Base-by-base conservation (phyloP, 192 early-diverging fungal species). In the Coemansia interrupta region DNA sequence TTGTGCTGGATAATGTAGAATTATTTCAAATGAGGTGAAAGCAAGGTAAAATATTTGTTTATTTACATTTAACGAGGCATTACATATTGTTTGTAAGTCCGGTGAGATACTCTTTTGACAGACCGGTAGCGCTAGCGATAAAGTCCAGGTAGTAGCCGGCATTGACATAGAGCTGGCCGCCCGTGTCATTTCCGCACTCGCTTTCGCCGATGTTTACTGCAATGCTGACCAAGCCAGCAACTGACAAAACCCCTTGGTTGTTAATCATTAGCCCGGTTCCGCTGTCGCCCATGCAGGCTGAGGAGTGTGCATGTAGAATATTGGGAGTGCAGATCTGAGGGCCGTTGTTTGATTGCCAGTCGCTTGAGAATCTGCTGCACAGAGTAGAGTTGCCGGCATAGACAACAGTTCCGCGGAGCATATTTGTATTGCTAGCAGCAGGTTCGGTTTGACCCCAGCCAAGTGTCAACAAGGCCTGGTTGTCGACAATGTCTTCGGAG, bases 391-490 rank as follows among this genome's bases (percentile, higher is more conserved):
- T 50, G 18, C 73, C 73, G 1, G 72, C 57, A 0, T 43, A 62
- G 2, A 59, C 56, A 2, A 69, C 18, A 2, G 63, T 63, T 9
- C 72, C 72, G 19, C 66, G 56, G n/a, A 75, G 56, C 11, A 69
- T 59, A n/a, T 56, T 54, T 15, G 45, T 50, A 28, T 61, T 18
- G 0, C 44, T 40, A 9, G 78, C 70, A 17, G 24, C 57, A 15
- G 40, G 45, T 9, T 72, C 63, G 2, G 69, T 66, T 0, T 46
- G 17, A 12, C 78, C 78, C 78, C 78, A 80, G 38, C 78, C 78
- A 45, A 68, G 72, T 8, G 78, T 69, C 50, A 73, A 26, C 14
- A 74, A 32, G 7, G 40, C 42, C 49, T 75, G 63, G 36, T 54
- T 53, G 1, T 52, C 43, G 8, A 29, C 44, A 15, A 80, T 46